Evolutionary conservation across 148 eudicot genomes (phyloP).

Genomic region (Cornus suecica): DNA sequence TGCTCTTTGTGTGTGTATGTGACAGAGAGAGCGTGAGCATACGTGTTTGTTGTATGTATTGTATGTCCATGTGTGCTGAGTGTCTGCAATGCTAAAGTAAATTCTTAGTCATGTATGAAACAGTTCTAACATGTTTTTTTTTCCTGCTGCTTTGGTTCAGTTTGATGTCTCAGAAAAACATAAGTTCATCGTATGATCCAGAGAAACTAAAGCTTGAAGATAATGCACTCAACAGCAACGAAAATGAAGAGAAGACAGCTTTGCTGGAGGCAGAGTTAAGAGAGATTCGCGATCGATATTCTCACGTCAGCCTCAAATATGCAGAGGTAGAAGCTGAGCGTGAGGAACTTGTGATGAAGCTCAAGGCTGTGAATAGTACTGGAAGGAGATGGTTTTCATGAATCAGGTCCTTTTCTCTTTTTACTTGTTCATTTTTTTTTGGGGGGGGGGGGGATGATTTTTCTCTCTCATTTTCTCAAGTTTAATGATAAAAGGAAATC

Average conservation of each 20-base stretch:
- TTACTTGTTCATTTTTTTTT: no score
- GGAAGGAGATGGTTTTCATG: neutral
- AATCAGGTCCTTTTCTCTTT: neutral
- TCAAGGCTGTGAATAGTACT: constrained; percentile 36
- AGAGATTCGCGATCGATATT: constrained; percentile 63
- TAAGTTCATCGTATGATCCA: constrained; percentile 13
- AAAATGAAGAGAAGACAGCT: constrained; percentile 9
- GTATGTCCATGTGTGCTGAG: no score
- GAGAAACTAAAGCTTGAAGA: constrained; percentile 18
- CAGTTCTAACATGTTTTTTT: no score
- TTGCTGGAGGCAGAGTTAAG: constrained; percentile 44
- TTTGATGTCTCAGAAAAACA: constrained; percentile 30
- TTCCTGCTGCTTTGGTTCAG: constrained; percentile 16
- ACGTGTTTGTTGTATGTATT: no score
- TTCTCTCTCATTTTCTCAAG: neutral
- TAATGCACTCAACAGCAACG: constrained; percentile 17
- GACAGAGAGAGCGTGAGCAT: no score
- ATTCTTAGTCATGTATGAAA: no score
- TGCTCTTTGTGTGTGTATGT: no score
- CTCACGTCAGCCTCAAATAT: constrained; percentile 61
- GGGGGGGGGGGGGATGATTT: no score
- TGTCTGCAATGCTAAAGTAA: no score
- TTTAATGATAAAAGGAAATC: no score
- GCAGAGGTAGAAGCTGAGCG: constrained; percentile 81
- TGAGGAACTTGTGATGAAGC: constrained; percentile 69